Percentiles rank a stretch among this genome's conserved stretches.
phyloP scores from a whole-genome alignment of 1,284 basidiomycete species.

The Hortiboletus rubellus region DNA sequence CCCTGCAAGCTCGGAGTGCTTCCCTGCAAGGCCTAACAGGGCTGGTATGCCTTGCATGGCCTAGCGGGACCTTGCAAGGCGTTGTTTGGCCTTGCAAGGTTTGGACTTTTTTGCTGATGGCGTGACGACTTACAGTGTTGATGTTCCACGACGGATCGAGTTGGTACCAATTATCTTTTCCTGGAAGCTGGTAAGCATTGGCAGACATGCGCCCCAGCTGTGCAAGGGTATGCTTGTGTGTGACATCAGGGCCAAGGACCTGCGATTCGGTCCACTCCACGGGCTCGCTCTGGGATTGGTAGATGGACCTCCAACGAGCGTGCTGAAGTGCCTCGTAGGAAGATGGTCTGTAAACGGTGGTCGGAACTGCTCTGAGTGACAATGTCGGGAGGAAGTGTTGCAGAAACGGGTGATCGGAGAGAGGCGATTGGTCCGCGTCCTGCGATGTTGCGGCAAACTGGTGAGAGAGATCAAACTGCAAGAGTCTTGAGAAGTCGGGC shows the following conservation, averaged over 20 bases:
- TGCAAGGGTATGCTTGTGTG: slow-evolving; percentile 78
- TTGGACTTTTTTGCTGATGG: neutral
- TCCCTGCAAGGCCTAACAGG: too few species aligned
- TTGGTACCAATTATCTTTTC: slow-evolving; percentile 80
- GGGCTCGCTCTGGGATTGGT: slow-evolving; percentile 47
- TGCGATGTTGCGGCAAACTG: slow-evolving; percentile 7
- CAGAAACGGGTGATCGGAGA: slow-evolving; percentile 12
- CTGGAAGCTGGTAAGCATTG: slow-evolving; percentile 82
- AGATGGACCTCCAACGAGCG: slow-evolving; percentile 53
- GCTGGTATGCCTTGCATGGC: too few species aligned
- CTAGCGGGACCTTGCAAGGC: too few species aligned
- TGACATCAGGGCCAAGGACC: slow-evolving; percentile 68
- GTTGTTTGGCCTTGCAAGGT: too few species aligned
- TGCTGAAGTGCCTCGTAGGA: slow-evolving; percentile 51
- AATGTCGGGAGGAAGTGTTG: slow-evolving; percentile 19
- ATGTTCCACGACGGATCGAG: slow-evolving; percentile 73
- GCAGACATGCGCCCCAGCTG: slow-evolving; percentile 89
- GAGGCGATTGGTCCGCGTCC: slow-evolving; percentile 1
- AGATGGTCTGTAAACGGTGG: slow-evolving; percentile 59
- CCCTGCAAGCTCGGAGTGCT: too few species aligned
- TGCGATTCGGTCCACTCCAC: slow-evolving; percentile 59
- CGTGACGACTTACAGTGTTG: slow-evolving; percentile 47
- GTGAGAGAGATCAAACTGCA: slow-evolving; percentile 31
- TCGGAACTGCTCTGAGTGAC: slow-evolving; percentile 52
- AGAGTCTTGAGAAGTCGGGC: neutral